Base-by-base conservation (phyloP, 2,329 filamentous ascomycete species). In the Allantophomopsis lycopodina region DNA sequence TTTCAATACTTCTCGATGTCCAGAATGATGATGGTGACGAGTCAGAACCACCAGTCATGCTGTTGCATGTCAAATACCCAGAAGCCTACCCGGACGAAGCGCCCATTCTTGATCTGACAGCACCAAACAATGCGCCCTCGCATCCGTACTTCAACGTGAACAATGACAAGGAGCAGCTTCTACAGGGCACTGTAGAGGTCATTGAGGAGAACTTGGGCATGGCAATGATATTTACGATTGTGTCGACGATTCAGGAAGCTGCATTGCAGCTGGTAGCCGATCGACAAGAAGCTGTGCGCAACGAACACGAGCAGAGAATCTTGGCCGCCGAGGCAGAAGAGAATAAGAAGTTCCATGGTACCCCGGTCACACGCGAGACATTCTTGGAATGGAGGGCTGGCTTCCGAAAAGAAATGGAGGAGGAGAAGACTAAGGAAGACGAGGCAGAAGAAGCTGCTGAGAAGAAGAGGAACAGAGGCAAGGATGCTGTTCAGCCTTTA, bases 331-430 rank as follows among this genome's bases (percentile, higher is more conserved):
- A 98, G 62, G 78, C 83, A 45, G 87, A 91, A 59, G 91, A 98
- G 66, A 98, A 98, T 59, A 77, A 81, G 52, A 96, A 95, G 62
- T 98, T 98, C 60, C 83, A 94, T 57, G 91, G 91, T 42, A 85
- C 85, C 30, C 70, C 77, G 23, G 91, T 98, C 15, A 96, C 79
- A n/a, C 69, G 76, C 16, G 86, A 94, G 63, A 79, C 77, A 0
- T 98, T 96, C 54, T 55, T 83, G 49, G 74, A 72, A 48, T 98
- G 91, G 91, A 71, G 85, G 40, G 78, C 79, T 32, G 73, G 60
- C 8, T 98, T 96, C 55, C 57, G 76, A 45, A 66, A 69, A 54
- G 91, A 96, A 65, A 79, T 89, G 74, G 79, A 80, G 55, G 88
- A 91, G 53, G 64, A 71, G 55, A 73, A 77, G 49, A 60, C 64